Evolutionary conservation across 73 alveolate species (phyloP), one percentile per base, ranked within the genome.

Genomic region (Paramecium sexaurelia): DNA sequence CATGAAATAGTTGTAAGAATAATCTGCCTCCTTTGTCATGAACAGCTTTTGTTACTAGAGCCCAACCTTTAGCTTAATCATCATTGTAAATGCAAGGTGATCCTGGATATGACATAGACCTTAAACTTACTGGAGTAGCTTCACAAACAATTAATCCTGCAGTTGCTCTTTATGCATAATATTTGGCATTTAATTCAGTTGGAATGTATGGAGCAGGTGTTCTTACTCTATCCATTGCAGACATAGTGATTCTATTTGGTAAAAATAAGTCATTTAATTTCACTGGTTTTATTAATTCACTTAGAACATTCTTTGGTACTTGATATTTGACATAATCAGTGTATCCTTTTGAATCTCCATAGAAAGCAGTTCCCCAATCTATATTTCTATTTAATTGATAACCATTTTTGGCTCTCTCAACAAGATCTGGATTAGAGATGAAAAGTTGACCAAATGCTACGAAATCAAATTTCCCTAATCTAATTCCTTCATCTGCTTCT

Each of bases 201-300:
- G 86, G 86, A 71, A 71, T 37, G 15, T 15, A 71, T 55, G 91
- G 91, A 13, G 75, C 78, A 8, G 92, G 94, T 33, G 94, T 88
- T 93, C 96, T 93, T 15, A 92, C 55, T 75, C 96, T 71, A 24
- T 83, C 88, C 69, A 93, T 37, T 5, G 96, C 94, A 11, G 95
- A 75, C 56, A 89, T 67, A 0, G 85, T 69, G 3, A 93, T 83
- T 93, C 95, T 89, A 55, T 93, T 93, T 71, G 66, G 51, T 20
- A 88, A 45, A 8, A 7, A 20, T 71, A 88, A 69, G 27, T 75
- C 94, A 68, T 71, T 71, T 0, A 88, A 10, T n/a, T 88, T 41
- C 9, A 88, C 10, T 4, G 93, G 73, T 6, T 29, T 51, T 0
- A 87, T 17, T 5, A 87, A 66, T 40, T 35, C 56, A 33, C 20